A percentile compares a stretch with the other conserved stretches of the same genome.
Evolutionary conservation across 1,284 basidiomycete genomes (phyloP).

Genomic region (Trichosporon inkin): DNA sequence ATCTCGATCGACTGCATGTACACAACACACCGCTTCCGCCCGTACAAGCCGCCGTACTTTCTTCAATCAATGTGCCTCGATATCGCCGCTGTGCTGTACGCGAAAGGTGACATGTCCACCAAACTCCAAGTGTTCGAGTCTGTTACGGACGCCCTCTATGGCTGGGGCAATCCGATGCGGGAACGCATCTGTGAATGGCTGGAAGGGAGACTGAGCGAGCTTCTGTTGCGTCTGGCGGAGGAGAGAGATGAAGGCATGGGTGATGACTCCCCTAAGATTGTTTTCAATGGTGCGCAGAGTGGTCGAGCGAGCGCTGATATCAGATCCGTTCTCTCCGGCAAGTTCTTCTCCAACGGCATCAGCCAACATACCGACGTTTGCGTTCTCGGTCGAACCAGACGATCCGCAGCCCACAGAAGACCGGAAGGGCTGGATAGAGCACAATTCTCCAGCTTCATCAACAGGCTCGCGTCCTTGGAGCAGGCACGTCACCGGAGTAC

Average conservation of each 20-base stretch:
- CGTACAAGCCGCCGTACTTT: slow-evolving; percentile 37
- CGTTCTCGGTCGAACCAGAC: slow-evolving; percentile 18
- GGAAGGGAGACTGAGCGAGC: slow-evolving; percentile 35
- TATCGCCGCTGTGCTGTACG: slow-evolving; percentile 47
- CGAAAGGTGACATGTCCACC: slow-evolving; percentile 44
- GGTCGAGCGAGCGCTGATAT: slow-evolving; percentile 17
- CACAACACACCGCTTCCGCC: slow-evolving; percentile 28
- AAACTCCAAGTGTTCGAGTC: slow-evolving; percentile 47
- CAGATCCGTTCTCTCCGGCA: slow-evolving; percentile 21
- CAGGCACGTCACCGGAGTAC: slow-evolving; percentile 25
- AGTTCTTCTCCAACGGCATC: not conserved
- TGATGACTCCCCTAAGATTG: not conserved
- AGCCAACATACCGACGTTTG: slow-evolving; percentile 20
- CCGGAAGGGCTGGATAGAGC: slow-evolving; percentile 29
- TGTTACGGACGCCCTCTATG: slow-evolving; percentile 33
- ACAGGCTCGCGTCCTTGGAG: slow-evolving; percentile 10
- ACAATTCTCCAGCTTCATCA: slow-evolving; percentile 11
- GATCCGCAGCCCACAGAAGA: not conserved
- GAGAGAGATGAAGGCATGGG: slow-evolving; percentile 20
- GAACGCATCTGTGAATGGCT: slow-evolving; percentile 54
- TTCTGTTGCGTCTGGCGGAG: slow-evolving; percentile 25
- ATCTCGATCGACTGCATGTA: slow-evolving; percentile 37
- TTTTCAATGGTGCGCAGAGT: not conserved
- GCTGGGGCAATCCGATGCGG: slow-evolving; percentile 45
- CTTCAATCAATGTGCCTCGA: slow-evolving; percentile 46